These are phyloP conservation scores for Ascochyta lentis DNA, from an alignment of 2,329 filamentous ascomycete species.

Conservation along the genomic window DNA sequence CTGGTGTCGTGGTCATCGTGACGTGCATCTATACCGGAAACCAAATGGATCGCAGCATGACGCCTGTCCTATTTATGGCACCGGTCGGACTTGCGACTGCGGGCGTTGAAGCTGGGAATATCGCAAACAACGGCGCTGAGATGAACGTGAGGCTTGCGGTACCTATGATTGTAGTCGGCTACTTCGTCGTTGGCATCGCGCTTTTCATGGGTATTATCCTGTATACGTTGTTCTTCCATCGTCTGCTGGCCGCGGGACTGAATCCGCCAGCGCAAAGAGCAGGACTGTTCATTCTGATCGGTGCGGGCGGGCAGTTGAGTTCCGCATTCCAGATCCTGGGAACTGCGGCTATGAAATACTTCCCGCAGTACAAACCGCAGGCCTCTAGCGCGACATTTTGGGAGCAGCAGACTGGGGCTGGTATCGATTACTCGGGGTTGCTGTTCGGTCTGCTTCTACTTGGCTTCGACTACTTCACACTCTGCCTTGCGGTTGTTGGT, in stretches of 20 bases:
- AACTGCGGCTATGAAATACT: neutral
- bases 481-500: conserved; percentile 7
- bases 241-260: conserved; percentile 7
- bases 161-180: conserved; percentile 10
- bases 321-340: conserved; percentile 11
- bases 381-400: neutral
- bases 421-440: conserved; percentile 4
- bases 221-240: conserved; percentile 13
- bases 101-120: conserved; percentile 7
- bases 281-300: conserved; percentile 8
- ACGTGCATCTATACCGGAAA: conserved; percentile 13
- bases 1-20: conserved; percentile 8
- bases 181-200: conserved; percentile 9
- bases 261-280: conserved; percentile 11
- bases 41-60: conserved; percentile 13
- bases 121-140: conserved; percentile 1
- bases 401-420: conserved; percentile 1
- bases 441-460: conserved; percentile 6
- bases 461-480: conserved; percentile 11
- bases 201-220: conserved; percentile 14
- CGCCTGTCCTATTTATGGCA: conserved; percentile 12
- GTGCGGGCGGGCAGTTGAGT: conserved; percentile 7
- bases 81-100: conserved; percentile 10
- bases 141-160: conserved; percentile 8
- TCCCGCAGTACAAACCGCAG: conserved; percentile 3